A percentile compares a stretch with the other conserved stretches of the same genome.
Evolutionary conservation across 805 yeast species (phyloP).

Genomic region (Cyberlindnera japonica): DNA sequence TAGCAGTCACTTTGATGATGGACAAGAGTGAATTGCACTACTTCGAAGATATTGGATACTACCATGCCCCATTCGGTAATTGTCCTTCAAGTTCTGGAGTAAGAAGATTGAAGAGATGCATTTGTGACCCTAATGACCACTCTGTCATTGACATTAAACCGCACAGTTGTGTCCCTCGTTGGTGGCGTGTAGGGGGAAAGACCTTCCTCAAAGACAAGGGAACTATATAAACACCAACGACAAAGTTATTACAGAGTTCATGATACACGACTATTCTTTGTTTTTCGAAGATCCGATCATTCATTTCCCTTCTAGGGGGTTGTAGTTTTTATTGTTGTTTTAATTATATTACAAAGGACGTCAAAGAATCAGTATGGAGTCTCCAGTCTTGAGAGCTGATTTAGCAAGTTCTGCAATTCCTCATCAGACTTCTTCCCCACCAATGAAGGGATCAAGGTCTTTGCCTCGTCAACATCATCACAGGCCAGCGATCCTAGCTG

Average conservation of each 20-base stretch:
- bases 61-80: slow-evolving; percentile 63
- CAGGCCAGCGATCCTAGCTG: slow-evolving; percentile 86
- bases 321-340: no score
- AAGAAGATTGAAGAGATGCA: slow-evolving; percentile 55
- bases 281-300: background rate
- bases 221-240: background rate
- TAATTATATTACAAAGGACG: no score
- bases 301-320: background rate
- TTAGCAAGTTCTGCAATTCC: slow-evolving; percentile 81
- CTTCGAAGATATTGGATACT: slow-evolving; percentile 80
- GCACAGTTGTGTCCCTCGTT: slow-evolving; percentile 63
- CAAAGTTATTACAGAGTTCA: background rate
- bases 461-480: slow-evolving; percentile 97
- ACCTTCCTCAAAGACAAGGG: slow-evolving; percentile 43
- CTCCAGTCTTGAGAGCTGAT: slow-evolving; percentile 73
- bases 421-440: slow-evolving; percentile 77
- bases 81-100: slow-evolving; percentile 53
- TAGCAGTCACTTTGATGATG: slow-evolving; percentile 60
- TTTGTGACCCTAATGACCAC: slow-evolving; percentile 49
- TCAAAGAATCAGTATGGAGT: slow-evolving; percentile 42
- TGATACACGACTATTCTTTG: slow-evolving; percentile 1
- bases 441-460: slow-evolving; percentile 87
- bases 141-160: slow-evolving; percentile 37
- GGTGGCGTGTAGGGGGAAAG: slow-evolving; percentile 78
- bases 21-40: slow-evolving; percentile 62